Evolutionary conservation across 805 yeast species (phyloP).

Genomic region (Ascoidea tarda): DNA sequence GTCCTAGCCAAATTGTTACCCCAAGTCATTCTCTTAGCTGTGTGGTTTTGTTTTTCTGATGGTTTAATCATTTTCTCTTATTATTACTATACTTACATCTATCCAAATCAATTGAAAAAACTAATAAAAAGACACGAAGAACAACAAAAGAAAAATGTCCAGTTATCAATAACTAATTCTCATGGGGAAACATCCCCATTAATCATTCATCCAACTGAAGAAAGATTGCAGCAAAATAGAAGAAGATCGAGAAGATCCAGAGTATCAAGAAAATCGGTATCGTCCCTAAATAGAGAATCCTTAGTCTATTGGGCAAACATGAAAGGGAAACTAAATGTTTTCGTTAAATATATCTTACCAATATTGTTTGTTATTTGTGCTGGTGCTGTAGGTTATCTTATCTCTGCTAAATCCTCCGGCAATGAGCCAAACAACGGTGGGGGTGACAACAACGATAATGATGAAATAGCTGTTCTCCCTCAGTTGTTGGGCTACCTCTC

Average conservation of each 20-base stretch:
- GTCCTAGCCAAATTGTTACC: conserved; percentile 60
- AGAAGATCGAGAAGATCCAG: conserved; percentile 16
- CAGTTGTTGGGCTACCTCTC: conserved; percentile 59
- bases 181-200: background rate
- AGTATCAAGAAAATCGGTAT: too few relatives aligned
- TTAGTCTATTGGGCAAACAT: conserved; percentile 35
- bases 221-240: conserved; percentile 5
- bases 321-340: conserved; percentile 31
- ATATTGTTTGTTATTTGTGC: conserved; percentile 45
- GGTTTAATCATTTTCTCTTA: conserved; percentile 40
- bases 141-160: background rate
- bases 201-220: too few relatives aligned
- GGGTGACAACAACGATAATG: conserved; percentile 13
- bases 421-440: conserved; percentile 11
- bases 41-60: conserved; percentile 71
- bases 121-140: background rate
- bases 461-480: conserved; percentile 33
- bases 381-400: conserved; percentile 45
- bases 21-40: conserved; percentile 52
- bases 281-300: conserved; percentile 19
- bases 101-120: conserved; percentile 22
- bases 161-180: background rate
- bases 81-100: conserved; percentile 37
- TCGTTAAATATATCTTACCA: conserved; percentile 42
- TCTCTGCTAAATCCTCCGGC: conserved; percentile 24